phyloP scores from a whole-genome alignment of 768 basidiomycete species.

The Tephrocybe sp. region DNA sequence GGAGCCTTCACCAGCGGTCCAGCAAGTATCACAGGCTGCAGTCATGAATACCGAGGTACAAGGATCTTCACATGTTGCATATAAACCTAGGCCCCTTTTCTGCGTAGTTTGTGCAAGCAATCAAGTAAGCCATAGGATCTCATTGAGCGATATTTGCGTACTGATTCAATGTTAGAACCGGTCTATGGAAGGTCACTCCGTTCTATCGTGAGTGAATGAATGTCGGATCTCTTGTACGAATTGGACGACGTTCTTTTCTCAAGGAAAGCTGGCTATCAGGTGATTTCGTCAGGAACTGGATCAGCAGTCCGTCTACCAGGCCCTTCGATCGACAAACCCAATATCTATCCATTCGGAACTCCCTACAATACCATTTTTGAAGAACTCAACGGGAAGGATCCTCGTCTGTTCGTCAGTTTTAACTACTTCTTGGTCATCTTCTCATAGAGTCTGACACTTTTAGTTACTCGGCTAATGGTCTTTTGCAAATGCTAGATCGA shows the following conservation, averaged over 20 bases:
- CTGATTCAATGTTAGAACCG: constrained; percentile 65
- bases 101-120: constrained; percentile 99
- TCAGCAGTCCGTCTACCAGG: constrained; percentile 97
- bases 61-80: constrained; percentile 23
- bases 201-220: constrained; percentile 67
- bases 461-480: constrained; percentile 92
- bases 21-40: constrained; percentile 4
- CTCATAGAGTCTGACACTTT: constrained; percentile 4
- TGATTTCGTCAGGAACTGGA: constrained; percentile 94
- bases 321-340: constrained; percentile 95
- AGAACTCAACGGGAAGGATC: constrained; percentile 82
- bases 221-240: neutral
- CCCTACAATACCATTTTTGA: constrained; percentile 96
- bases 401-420: constrained; percentile 77
- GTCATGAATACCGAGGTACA: neutral
- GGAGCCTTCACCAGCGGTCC: constrained; percentile 3
- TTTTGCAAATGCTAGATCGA: constrained; percentile 94
- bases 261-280: constrained; percentile 89
- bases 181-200: constrained; percentile 97
- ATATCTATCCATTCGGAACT: constrained; percentile 95
- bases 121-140: constrained; percentile 57
- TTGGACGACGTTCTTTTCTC: constrained; percentile 13
- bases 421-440: too few relatives aligned
- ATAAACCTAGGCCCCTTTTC: constrained; percentile 80
- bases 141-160: constrained; percentile 12